These are phyloP conservation scores for Penicillium egyptiacum DNA, from an alignment of 495 filamentous ascomycete species.

Conservation along the genomic window DNA sequence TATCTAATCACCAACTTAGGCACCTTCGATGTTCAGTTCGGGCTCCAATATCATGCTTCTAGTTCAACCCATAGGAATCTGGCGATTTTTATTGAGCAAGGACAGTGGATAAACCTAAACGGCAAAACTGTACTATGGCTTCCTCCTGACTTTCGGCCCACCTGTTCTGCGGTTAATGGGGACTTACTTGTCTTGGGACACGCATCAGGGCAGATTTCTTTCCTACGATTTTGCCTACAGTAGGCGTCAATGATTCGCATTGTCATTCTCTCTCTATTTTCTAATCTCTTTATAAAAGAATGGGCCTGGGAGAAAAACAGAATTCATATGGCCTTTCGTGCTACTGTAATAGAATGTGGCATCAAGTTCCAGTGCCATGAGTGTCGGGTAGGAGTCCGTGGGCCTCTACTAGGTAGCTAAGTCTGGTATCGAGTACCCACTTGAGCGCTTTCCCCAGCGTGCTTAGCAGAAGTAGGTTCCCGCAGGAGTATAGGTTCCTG, in stretches of 20 bases:
- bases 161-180: neutral
- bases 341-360: too few species aligned
- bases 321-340: neutral
- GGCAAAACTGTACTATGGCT: neutral
- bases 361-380: too few species aligned
- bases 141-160: neutral
- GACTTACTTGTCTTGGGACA: neutral
- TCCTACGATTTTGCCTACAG: neutral
- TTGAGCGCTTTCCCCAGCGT: too few species aligned
- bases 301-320: neutral
- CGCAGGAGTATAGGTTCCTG: too few species aligned
- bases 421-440: too few species aligned
- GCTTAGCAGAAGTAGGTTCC: too few species aligned
- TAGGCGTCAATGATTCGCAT: neutral
- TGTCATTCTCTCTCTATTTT: neutral
- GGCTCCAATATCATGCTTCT: neutral
- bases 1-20: neutral
- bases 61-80: neutral
- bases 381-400: too few species aligned
- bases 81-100: neutral
- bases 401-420: too few species aligned
- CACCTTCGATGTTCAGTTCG: neutral
- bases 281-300: neutral
- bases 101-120: neutral
- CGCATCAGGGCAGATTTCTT: neutral